Evolutionary conservation across 306 rosid genomes (phyloP), one percentile per base, ranked within the genome.

Genomic region (Abrus pulchellus): DNA sequence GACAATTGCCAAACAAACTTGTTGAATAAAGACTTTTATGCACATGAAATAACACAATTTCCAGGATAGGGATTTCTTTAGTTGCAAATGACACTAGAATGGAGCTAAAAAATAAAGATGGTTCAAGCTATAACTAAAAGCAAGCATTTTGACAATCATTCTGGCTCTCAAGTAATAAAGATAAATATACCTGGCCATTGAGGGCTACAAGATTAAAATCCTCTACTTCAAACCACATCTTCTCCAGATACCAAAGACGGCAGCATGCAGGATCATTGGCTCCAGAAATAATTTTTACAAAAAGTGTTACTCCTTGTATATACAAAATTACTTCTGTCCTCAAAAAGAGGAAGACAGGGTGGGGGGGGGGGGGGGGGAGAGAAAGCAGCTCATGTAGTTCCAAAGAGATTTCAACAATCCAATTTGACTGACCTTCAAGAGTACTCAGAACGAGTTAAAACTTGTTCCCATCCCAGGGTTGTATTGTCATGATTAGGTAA

Each of bases 191-290:
- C 92, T 90, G 94, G 74, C 88, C 90, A 78, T 77, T 85, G 67
- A 88, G 83, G 5, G 85, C 76, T 71, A 88, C 93, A 81, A 88
- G 90, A 84, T 92, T 88, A 80, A 92, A 90, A 66, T 93, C 93
- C 83, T 92, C 92, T 0, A 92, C 90, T 56, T 93, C 86, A 88
- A 90, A 80, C 91, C 97, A 75, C 88, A 90, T 89, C 82, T 83
- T 84, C 85, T 90, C 92, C 92, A 85, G 48, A 90, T 88, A 61
- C 92, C 88, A 85, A 86, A 86, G 88, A 90, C 89, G 54, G 93
- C 90, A 68, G 68, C 63, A 82, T 75, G 90, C 93, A 82, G 93
- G 92, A 73, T 84, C 88, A 36, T 87, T 65, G 71, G 88, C 97
- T 83, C 92, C 93, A 5, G 90, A 44, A 90, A 77, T 20, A 20